These are phyloP conservation scores for Podila clonocystis DNA, from an alignment of 192 early-diverging fungal genomes.

Conservation along the genomic window DNA sequence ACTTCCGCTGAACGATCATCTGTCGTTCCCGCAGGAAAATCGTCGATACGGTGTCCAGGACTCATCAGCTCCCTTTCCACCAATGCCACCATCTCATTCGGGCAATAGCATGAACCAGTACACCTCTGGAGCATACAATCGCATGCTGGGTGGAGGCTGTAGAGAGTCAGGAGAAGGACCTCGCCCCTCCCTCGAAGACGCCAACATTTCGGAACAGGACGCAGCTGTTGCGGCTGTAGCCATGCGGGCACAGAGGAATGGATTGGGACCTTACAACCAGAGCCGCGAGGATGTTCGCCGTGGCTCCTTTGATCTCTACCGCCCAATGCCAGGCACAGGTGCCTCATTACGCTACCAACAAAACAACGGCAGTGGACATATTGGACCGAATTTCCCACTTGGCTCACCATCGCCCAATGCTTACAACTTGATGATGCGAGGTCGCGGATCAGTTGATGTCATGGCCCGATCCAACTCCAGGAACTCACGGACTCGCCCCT, in stretches of 20 bases:
- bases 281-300: slow-evolving; percentile 31
- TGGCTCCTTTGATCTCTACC: slow-evolving; percentile 25
- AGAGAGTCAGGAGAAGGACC: slow-evolving; percentile 13
- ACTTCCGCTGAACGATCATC: slow-evolving; percentile 38
- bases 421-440: slow-evolving; percentile 42
- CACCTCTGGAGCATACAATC: slow-evolving; percentile 19
- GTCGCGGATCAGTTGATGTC: slow-evolving; percentile 35
- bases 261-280: slow-evolving; percentile 5
- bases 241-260: slow-evolving; percentile 24
- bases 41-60: slow-evolving; percentile 42
- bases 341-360: slow-evolving; percentile 7
- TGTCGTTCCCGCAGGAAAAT: slow-evolving; percentile 39
- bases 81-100: slow-evolving; percentile 2
- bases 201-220: slow-evolving; percentile 42
- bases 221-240: slow-evolving; percentile 43
- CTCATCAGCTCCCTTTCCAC: slow-evolving; percentile 10
- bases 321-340: slow-evolving; percentile 3
- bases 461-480: slow-evolving; percentile 27
- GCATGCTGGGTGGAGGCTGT: slow-evolving; percentile 3
- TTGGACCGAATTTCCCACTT: neutral
- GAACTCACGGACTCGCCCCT: slow-evolving; percentile 12
- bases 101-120: neutral
- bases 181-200: slow-evolving; percentile 34
- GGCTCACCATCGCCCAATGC: slow-evolving; percentile 18
- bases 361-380: slow-evolving; percentile 3